Evolutionary conservation across 78 protist genomes (phyloP).

Genomic region (Speleostelium caveatum): DNA sequence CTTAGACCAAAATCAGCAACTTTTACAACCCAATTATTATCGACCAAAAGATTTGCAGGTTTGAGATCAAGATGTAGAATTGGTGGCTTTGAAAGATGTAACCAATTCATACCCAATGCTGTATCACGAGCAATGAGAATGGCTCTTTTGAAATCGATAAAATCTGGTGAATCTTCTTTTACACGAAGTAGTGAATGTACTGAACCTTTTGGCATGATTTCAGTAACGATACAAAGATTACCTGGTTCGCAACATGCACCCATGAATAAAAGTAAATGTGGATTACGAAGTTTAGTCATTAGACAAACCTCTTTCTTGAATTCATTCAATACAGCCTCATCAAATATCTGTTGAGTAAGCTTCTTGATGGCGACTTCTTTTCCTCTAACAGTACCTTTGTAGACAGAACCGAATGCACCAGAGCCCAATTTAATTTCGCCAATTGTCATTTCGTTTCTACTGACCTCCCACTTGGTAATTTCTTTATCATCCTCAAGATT

Average conservation of each 20-base stretch:
- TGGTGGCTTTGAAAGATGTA: slow-evolving; percentile 63
- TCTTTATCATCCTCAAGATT: slow-evolving; percentile 49
- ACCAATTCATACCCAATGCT: slow-evolving; percentile 83
- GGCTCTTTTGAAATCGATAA: slow-evolving; percentile 52
- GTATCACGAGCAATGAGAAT: slow-evolving; percentile 80
- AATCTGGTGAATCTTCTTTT: slow-evolving; percentile 74
- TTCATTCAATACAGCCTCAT: slow-evolving; percentile 67
- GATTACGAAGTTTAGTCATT: slow-evolving; percentile 75
- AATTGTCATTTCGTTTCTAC: slow-evolving; percentile 26
- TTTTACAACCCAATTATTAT: slow-evolving; percentile 74
- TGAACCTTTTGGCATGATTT: slow-evolving; percentile 81
- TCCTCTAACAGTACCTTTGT: slow-evolving; percentile 78
- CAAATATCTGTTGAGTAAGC: slow-evolving; percentile 71
- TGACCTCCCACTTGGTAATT: slow-evolving; percentile 68
- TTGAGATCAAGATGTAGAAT: slow-evolving; percentile 81
- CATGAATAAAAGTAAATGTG: slow-evolving; percentile 72
- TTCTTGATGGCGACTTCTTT: slow-evolving; percentile 85
- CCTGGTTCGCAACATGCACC: slow-evolving; percentile 81
- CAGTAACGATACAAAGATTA: slow-evolving; percentile 71
- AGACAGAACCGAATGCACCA: slow-evolving; percentile 84
- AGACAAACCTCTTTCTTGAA: slow-evolving; percentile 79
- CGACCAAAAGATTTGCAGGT: slow-evolving; percentile 73
- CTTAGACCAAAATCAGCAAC: slow-evolving; percentile 81
- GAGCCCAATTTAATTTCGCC: slow-evolving; percentile 62
- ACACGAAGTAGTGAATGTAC: slow-evolving; percentile 58